Base-by-base conservation (phyloP, 2,329 filamentous ascomycete genomes). In the Tolypocladium album region DNA sequence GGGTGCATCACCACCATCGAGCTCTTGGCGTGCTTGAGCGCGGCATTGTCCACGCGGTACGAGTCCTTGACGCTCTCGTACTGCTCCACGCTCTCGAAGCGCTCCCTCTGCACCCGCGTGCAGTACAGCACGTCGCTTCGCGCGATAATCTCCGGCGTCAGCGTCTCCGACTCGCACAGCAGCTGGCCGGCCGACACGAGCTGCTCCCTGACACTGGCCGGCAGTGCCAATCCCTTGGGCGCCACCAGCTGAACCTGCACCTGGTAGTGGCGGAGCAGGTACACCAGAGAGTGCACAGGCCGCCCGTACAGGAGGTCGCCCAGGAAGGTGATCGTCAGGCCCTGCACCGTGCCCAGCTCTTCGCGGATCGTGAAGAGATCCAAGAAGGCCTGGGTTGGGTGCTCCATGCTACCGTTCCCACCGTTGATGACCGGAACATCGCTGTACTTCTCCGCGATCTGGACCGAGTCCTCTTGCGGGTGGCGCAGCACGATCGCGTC, bases 301-400 rank as follows among this genome's bases (percentile, higher is more conserved):
- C 94, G 89, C 55, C 94, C 94, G 74, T 97, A 95, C 65, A 89
- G 86, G 61, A 99, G 86, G 70, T 99, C 94, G 68, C 94, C 94
- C 53, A 91, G 82, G 74, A 99, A 99, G 57, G 94, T 99, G 70
- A 99, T 95, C 53, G 91, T 97, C 64, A 99, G 81, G 58, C 93
- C 93, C 71, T 93, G 92, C 60, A 97, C 93, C 0, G 92, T 97
- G 64, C 94, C 94, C 11, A 97, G 82, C 75, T 99, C 94, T 76
- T 99, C 94, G 66, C 94, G 90, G 70, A 99, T 99, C 59, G 94
- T 97, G 80, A 97, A 99, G 61, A 99, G 87, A 70, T 99, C 94
- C 27, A 99, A 81, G 82, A 99, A 94, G 0, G 94, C 94, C 76
- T 99, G 94, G 0, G 94, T 99, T 0, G 94, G 94, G 76, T 99